Conservation (phyloP, 2,329 filamentous ascomycete genomes). For the Stemphylium lycopersici region DNA sequence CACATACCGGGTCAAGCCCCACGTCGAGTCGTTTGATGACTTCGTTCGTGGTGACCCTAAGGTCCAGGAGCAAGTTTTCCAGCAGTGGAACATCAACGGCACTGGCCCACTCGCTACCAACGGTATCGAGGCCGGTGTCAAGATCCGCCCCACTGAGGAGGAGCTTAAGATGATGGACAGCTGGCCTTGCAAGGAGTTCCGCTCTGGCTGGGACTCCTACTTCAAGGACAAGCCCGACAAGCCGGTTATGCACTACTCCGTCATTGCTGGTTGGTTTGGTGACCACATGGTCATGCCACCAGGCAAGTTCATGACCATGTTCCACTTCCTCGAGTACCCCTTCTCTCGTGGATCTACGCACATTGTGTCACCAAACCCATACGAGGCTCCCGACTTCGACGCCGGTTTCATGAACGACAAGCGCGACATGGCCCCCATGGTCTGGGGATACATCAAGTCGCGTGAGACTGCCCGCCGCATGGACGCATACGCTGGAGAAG, state of each 20-base stretch:
- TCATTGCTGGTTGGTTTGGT: constrained; percentile 65
- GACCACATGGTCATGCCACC: constrained; percentile 67
- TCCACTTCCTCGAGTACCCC: constrained; percentile 27
- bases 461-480: constrained; percentile 80
- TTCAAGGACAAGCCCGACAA: constrained; percentile 86
- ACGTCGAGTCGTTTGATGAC: constrained; percentile 79
- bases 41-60: constrained; percentile 76
- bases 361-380: constrained; percentile 73
- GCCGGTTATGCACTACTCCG: constrained; percentile 83
- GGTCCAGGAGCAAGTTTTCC: constrained; percentile 73
- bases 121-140: constrained; percentile 80
- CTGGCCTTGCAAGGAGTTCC: constrained; percentile 78
- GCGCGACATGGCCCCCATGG: constrained; percentile 79
- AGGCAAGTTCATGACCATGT: constrained; percentile 81
- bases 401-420: constrained; percentile 86
- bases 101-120: constrained; percentile 80
- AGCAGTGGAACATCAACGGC: constrained; percentile 80
- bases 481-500: constrained; percentile 78
- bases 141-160: constrained; percentile 72
- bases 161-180: constrained; percentile 71
- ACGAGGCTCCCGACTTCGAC: constrained; percentile 78
- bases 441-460: constrained; percentile 84
- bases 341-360: constrained; percentile 64
- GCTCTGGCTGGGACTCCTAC: constrained; percentile 77
- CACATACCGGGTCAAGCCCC: constrained; percentile 73